Base-by-base conservation (phyloP, 257 asterid genomes). In the Buddleja alternifolia region DNA sequence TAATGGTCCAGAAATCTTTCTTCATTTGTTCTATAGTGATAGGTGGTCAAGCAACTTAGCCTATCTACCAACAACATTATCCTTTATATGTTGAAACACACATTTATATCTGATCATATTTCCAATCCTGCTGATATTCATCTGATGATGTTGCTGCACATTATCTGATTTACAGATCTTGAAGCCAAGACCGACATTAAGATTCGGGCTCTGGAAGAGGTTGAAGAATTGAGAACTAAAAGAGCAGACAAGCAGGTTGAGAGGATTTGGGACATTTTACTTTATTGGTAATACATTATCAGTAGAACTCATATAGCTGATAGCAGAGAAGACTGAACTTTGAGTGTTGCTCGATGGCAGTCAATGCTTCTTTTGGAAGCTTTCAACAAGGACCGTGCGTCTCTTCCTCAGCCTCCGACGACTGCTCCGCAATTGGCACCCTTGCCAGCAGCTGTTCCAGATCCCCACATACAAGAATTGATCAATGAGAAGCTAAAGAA, bases 291-390 rank as follows among this genome's bases (percentile, higher is more conserved):
- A 11, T 50, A 19, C 51, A 34, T 72, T 37, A 40, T 63, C 54
- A 19, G 44, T 70, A 41, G 36, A 46, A 53, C 47, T 55, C 76
- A 42, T 37, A 8, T 16, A 54, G 23, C 23, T 3, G 17, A 12
- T 15, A 37, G 66, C 67, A 29, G 64, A 29, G 61, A 54, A 44
- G 66, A 37, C 60, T 77, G 41, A 25, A 11, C 37, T 6, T 63
- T 64, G 36, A 53, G 42, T 78, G 60, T 25, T 83, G 59, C 82
- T 52, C 12, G 34, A 67, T 78, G 69, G 64, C 88, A 94, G 99
- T 75, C 99, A 4, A 83, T 81, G 88, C 96, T 91, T 72, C 97
- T 94, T 70, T 83, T 94, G 89, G 99, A 94, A 79, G 99, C 99
- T 60, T 94, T 94, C 87, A 94, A 94, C 92, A 94, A 83, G 76